phyloP scores from a whole-genome alignment of 129 eudicot species.

The Centella asiatica region DNA sequence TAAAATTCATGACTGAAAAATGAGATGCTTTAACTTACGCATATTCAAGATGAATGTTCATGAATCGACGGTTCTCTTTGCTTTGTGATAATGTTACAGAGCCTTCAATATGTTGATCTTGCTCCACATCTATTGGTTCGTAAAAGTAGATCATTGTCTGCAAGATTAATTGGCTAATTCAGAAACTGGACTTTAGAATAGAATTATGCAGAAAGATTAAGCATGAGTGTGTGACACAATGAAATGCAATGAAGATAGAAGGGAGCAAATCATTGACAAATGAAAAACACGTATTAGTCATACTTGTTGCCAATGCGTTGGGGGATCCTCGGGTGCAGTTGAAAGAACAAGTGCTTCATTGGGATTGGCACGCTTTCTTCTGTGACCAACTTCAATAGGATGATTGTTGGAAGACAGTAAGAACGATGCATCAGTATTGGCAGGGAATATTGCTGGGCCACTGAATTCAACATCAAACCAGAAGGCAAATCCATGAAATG shows the following conservation, averaged over 20 bases:
- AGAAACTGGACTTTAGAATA: neutral
- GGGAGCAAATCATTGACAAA: neutral
- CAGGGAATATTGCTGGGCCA: conserved; percentile 22
- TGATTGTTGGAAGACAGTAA: conserved; percentile 25
- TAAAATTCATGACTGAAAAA: no score
- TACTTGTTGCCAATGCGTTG: conserved; percentile 99
- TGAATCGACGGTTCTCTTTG: conserved; percentile 81
- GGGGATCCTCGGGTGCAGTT: conserved; percentile 98
- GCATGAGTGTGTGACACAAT: neutral
- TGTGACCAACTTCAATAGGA: conserved; percentile 25
- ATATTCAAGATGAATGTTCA: conserved; percentile 88
- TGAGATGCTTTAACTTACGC: conserved; percentile 45
- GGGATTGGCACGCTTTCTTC: conserved; percentile 79
- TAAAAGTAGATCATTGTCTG: conserved; percentile 81
- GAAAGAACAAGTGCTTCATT: conserved; percentile 76
- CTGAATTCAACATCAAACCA: conserved; percentile 96
- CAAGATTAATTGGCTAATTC: conserved; percentile 16
- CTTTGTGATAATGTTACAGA: conserved; percentile 73
- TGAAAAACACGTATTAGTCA: neutral
- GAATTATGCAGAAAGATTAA: neutral
- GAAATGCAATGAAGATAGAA: neutral
- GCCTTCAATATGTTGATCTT: conserved; percentile 86
- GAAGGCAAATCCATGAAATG: conserved; percentile 94
- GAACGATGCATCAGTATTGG: conserved; percentile 28
- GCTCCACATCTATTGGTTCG: conserved; percentile 89